Base-by-base conservation (phyloP, 495 filamentous ascomycete genomes). In the Trichoderma virens region DNA sequence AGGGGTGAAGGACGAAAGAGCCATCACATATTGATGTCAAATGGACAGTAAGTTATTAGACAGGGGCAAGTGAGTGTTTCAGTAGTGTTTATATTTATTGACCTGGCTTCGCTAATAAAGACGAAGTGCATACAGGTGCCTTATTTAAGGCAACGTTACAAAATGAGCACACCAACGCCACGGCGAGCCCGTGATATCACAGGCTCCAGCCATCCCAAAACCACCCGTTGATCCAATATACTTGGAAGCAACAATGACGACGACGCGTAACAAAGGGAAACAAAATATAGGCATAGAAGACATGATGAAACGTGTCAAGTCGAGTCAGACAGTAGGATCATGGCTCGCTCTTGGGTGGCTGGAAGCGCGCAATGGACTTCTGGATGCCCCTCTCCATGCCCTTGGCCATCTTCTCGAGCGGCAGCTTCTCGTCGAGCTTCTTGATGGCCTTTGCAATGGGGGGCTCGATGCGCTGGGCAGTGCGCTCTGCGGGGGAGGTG, bases 331-430 rank as follows among this genome's bases (percentile, higher is more conserved):
- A 20, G 23, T 20, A 47, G 43, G 18, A 20, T 20, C 18, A 20
- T n/a, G 43, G 5, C 43, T 4, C 11, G 25, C 27, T 28, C 31
- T 39, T 34, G 59, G 59, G 59, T 5, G 38, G 38, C 8, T 34
- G 14, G 59, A 79, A 66, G 62, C 63, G 63, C 54, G 73, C 73
- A 34, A 80, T 69, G 60, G 69, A 71, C 67, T 66, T 71, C 72
- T 74, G 75, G 73, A 80, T 80, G 63, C 72, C 66, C 38, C 65
- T 64, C 62, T 79, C 75, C 61, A 74, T 70, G 63, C 65, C 66
- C 72, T 76, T 72, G 61, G 78, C 79, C 56, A 78, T 70, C 70
- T 69, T 76, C 70, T 82, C 78, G 1, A 81, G 73, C 1, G 74
- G 79, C 25, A 82, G 69, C 8, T 68, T 65, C 62, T 72, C 61